Conservation (phyloP, 1,139 yeast genomes). For the Suzukiozyma palmioleophila region DNA sequence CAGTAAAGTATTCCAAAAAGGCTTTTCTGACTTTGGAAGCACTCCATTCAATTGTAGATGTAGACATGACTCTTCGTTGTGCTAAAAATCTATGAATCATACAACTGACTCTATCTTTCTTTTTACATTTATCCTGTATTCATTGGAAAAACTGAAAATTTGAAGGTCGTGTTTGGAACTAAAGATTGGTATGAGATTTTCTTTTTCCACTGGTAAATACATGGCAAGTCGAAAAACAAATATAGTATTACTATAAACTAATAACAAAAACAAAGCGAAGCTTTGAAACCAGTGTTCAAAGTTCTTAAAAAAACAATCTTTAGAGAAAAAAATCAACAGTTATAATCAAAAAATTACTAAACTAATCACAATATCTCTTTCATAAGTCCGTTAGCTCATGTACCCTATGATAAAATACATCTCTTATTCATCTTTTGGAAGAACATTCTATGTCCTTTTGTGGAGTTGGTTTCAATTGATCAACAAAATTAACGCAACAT, state of each 20-base stretch:
- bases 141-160: not conserved
- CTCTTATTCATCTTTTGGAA: too few relatives aligned
- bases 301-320: not conserved
- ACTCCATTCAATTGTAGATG: conserved; percentile 45
- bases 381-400: not conserved
- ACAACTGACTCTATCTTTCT: not conserved
- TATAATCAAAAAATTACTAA: not conserved
- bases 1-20: conserved; percentile 74
- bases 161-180: conserved; percentile 3
- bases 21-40: conserved; percentile 80
- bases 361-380: not conserved
- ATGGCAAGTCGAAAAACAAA: not conserved
- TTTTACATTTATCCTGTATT: too few relatives aligned
- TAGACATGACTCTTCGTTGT: conserved; percentile 9
- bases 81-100: conserved; percentile 5
- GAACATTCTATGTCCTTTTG: too few relatives aligned
- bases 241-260: not conserved
- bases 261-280: not conserved
- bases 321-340: conserved; percentile 1
- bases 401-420: too few relatives aligned
- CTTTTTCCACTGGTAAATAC: not conserved
- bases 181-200: not conserved
- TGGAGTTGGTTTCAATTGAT: too few relatives aligned
- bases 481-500: too few relatives aligned
- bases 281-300: not conserved